A percentile compares a stretch with the other conserved stretches of the same genome.
Conservation (phyloP, 306 rosid species). For the Cicer yamashitae region DNA sequence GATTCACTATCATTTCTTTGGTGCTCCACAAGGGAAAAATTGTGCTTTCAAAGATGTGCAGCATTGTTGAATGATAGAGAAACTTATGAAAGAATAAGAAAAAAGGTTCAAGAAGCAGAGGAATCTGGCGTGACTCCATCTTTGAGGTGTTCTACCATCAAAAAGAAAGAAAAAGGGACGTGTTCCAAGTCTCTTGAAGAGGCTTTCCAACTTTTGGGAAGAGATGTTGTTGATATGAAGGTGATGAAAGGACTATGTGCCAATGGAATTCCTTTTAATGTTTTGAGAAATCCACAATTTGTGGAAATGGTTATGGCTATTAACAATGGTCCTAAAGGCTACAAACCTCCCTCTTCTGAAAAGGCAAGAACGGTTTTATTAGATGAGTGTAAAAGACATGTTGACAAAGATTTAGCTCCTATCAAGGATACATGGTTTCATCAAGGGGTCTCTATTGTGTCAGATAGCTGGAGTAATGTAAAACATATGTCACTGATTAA, state of each 20-base stretch:
- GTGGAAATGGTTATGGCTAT: not conserved
- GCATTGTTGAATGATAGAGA: too few relatives aligned
- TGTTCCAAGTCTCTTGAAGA: not conserved
- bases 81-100: too few relatives aligned
- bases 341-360: not conserved
- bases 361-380: not conserved
- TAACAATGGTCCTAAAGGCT: not conserved
- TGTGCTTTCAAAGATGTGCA: too few relatives aligned
- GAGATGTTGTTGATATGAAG: not conserved
- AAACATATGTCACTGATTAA: too few relatives aligned
- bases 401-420: too few relatives aligned
- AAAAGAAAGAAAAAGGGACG: not conserved
- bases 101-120: too few relatives aligned
- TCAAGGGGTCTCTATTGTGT: too few relatives aligned
- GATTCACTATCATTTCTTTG: too few relatives aligned
- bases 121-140: not conserved
- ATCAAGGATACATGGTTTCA: too few relatives aligned
- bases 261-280: constrained; percentile 5
- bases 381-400: not conserved
- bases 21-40: too few relatives aligned
- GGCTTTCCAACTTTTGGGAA: not conserved
- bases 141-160: not conserved
- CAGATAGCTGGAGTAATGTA: too few relatives aligned
- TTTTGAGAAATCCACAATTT: not conserved
- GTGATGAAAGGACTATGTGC: not conserved